phyloP scores from a whole-genome alignment of 306 rosid species.

The Nissolia schottii region DNA sequence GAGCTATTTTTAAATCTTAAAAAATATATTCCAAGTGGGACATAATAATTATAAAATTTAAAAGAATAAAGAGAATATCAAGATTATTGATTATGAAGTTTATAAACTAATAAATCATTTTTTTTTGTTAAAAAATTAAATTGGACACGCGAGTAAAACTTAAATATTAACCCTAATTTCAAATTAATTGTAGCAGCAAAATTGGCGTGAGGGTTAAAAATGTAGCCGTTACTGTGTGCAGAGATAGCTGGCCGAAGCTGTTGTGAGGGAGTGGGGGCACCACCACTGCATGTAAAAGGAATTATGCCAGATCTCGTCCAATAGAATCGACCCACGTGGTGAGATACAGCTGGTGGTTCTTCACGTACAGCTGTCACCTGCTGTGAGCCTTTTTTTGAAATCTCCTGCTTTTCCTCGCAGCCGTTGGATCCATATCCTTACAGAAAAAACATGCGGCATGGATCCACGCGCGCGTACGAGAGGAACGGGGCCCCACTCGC shows the following conservation, averaged over 20 bases:
- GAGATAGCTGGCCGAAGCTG: conserved; percentile 65
- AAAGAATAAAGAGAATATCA: no score
- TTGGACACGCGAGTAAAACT: no score
- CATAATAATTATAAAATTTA: no score
- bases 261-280: conserved; percentile 22
- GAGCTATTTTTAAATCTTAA: no score
- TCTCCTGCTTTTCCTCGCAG: conserved; percentile 23
- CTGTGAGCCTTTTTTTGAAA: neutral
- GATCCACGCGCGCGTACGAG: neutral
- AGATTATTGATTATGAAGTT: no score
- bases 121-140: no score
- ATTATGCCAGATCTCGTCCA: conserved; percentile 14
- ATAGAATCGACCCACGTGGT: neutral
- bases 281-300: neutral
- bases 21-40: no score
- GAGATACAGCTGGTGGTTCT: conserved; percentile 43
- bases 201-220: conserved; percentile 23
- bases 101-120: no score
- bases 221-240: conserved; percentile 53
- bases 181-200: no score
- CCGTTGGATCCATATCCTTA: conserved; percentile 8
- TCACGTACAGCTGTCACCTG: conserved; percentile 55
- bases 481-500: neutral
- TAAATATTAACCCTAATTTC: no score
- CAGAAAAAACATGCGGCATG: neutral